Evolutionary conservation across 1,284 basidiomycete genomes (phyloP), one percentile per base, ranked within the genome.

Genomic region (Pseudozyma tsukubaensis): DNA sequence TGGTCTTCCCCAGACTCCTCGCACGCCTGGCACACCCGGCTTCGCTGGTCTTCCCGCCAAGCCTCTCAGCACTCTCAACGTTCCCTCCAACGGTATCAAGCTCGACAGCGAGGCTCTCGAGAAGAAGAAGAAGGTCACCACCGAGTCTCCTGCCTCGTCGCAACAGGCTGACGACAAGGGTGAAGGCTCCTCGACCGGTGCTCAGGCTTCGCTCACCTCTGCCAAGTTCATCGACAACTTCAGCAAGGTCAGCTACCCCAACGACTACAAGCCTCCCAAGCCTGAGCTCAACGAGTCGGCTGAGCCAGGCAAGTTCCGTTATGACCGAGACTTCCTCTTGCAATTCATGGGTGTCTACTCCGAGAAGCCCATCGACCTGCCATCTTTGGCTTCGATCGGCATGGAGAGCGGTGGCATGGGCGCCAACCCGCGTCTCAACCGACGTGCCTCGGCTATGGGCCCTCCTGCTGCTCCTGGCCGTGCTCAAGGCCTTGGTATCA

Each of bases 311-410:
- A 96, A 94, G 86, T 97, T 94, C 88, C 91, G 95, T 79, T 99
- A 99, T 85, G 94, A 98, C 86, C 94, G 96, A 51, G 94, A 96
- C 47, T 99, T 99, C 90, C 88, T 99, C 35, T 86, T 99, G 72
- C 97, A 99, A 84, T 99, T 99, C 87, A 97, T 97, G 94, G 87
- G 87, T 42, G 87, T 97, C 60, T 99, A 94, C 88, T 93, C 91
- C 85, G 95, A 97, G 86, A 96, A 94, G 86, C 96, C 97, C 0
- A 92, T 92, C 61, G 89, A 89, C 59, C 90, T 98, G 29, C 94
- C 95, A 37, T 90, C 93, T 69, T 89, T 98, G 50, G 94, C 96
- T 78, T 91, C 92, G 34, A 92, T 99, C 79, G 96, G 96, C 57
- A 90, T 87, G 86, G 82, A 83, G 62, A 67, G 64, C 48, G 76